Conservation (phyloP, 371 early-diverging fungal species). For the Circinella umbellata region DNA sequence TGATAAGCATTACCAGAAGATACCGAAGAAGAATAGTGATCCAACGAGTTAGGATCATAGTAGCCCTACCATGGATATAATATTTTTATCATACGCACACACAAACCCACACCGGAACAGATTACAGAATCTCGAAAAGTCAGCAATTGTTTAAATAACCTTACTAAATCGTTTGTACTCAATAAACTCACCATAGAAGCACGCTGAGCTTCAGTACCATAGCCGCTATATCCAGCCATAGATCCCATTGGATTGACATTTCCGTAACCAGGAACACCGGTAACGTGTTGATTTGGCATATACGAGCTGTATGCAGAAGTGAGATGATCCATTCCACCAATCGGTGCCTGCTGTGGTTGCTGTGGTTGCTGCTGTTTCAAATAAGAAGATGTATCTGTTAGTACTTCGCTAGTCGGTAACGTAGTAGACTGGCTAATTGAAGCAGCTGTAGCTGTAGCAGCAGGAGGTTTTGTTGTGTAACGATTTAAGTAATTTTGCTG, state of each 20-base stretch:
- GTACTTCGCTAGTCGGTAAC: background rate
- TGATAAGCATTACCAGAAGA: constrained; percentile 29
- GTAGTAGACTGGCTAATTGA: background rate
- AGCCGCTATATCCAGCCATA: constrained; percentile 43
- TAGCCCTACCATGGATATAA: constrained; percentile 26
- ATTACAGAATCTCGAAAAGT: background rate
- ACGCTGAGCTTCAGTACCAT: constrained; percentile 31
- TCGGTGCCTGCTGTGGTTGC: constrained; percentile 16
- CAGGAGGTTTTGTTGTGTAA: constrained; percentile 5
- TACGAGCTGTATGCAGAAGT: constrained; percentile 58
- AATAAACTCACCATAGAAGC: constrained; percentile 33
- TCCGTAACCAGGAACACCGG: constrained; percentile 55
- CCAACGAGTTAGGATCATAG: constrained; percentile 44
- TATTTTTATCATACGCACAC: background rate
- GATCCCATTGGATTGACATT: constrained; percentile 62
- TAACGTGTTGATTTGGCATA: constrained; percentile 45
- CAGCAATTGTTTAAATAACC: background rate
- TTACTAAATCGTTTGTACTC: background rate
- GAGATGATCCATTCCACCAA: constrained; percentile 57
- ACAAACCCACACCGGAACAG: no score
- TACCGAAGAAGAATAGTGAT: constrained; percentile 27
- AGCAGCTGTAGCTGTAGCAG: background rate
- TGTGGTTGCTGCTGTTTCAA: constrained; percentile 16
- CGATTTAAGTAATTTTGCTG: constrained; percentile 9
- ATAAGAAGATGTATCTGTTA: constrained; percentile 1